phyloP scores from a whole-genome alignment of 495 filamentous ascomycete genomes.

The Xylaria palmicola region DNA sequence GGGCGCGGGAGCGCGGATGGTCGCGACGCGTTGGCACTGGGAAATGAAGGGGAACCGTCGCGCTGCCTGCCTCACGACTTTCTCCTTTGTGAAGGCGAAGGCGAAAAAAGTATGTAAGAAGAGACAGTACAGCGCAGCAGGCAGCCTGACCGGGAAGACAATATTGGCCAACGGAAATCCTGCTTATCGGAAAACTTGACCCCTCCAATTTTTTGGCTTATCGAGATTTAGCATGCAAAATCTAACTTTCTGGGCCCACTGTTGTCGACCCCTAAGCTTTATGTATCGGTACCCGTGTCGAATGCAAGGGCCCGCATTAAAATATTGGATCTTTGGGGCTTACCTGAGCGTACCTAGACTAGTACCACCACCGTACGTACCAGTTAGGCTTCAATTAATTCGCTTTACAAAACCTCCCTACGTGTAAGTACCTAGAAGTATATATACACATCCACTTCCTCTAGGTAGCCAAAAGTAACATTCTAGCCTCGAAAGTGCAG shows the following conservation, averaged over 20 bases:
- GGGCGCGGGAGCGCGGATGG: conserved; percentile 7
- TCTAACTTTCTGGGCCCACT: neutral
- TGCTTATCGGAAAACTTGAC: conserved; percentile 10
- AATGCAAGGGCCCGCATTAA: neutral
- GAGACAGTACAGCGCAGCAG: neutral
- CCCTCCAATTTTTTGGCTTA: conserved; percentile 18
- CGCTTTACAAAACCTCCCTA: too few species aligned
- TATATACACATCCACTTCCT: too few species aligned
- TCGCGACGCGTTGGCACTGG: conserved; percentile 4
- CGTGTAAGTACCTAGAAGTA: too few species aligned
- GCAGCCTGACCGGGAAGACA: neutral
- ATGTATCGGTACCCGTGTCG: neutral
- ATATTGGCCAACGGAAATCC: neutral
- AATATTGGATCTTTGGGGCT: neutral
- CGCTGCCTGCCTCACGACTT: neutral
- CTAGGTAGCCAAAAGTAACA: too few species aligned
- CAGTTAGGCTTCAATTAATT: too few species aligned
- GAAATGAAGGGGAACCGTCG: neutral
- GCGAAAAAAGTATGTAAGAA: neutral
- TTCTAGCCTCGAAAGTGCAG: too few species aligned
- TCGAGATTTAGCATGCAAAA: neutral
- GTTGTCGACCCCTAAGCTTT: neutral
- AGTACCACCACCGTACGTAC: too few species aligned
- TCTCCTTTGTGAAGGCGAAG: conserved; percentile 1
- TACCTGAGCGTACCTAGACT: neutral